Base-by-base conservation (phyloP, 1,284 basidiomycete species). In the Kalmanozyma brasiliensis region DNA sequence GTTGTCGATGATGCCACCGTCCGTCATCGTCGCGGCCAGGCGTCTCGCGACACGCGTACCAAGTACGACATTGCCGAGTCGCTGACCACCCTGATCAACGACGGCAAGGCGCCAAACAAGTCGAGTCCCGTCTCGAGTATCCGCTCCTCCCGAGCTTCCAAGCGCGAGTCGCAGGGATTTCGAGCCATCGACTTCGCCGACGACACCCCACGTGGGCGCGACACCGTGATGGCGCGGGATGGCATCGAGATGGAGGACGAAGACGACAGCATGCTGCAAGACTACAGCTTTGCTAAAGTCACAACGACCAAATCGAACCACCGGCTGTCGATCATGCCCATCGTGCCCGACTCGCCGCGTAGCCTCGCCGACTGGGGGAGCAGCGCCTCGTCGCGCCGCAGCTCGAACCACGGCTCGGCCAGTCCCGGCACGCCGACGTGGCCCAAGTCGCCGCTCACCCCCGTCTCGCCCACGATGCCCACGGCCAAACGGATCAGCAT, bases 201-300 rank as follows among this genome's bases (percentile, higher is more conserved):
- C 30, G 64, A 67, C 34, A 67, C 64, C n/a, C 64, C 64, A 13
- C 58, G 64, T n/a, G 64, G 64, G n/a, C 52, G 64, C 14, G 52
- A 56, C 22, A 35, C 33, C 34, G 36, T 62, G 35, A 38, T 29
- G 13, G 41, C 48, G 5, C 42, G 41, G 7, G 36, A 51, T 2
- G 45, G 51, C 29, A 17, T 32, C 26, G 59, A 62, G 17, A 46
- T 53, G 44, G 59, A 68, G 19, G 59, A 68, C 19, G 59, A 68
- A n/a, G 59, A 68, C 19, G 59, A 68, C 36, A 52, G 51, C 26
- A 49, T 62, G 49, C 51, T 68, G 22, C 46, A 59, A 32, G 59
- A 68, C 47, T 62, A 68, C 44, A 49, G 46, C 11, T 68, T 68
- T 42, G 59, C 59, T 23, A 51, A 16, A 5, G 32, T 68, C 10